Evolutionary conservation across 495 filamentous ascomycete genomes (phyloP).

Genomic region (Xylaria sp.): DNA sequence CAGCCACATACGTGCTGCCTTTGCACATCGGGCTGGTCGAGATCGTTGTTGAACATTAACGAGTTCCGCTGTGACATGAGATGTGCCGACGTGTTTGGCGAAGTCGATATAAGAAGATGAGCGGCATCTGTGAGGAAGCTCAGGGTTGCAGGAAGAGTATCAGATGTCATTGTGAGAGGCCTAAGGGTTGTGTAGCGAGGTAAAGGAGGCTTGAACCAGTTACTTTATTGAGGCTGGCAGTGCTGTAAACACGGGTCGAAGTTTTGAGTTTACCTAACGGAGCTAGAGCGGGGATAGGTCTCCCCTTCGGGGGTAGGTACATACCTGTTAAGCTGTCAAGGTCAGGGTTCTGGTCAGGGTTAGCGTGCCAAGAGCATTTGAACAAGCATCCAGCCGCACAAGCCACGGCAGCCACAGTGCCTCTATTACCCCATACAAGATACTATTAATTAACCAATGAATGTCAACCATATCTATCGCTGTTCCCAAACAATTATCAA

Average conservation of each 20-base stretch:
- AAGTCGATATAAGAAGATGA: slow-evolving; percentile 52
- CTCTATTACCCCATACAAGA: no score
- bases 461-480: no score
- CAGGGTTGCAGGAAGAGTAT: slow-evolving; percentile 41
- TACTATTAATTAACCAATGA: no score
- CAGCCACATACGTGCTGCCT: slow-evolving; percentile 55
- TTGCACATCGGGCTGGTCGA: slow-evolving; percentile 50
- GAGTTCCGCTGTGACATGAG: slow-evolving; percentile 54
- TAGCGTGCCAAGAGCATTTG: not conserved
- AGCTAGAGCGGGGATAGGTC: no score
- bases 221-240: not conserved
- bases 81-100: slow-evolving; percentile 58
- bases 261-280: not conserved
- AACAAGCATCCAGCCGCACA: no score
- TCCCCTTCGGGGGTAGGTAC: no score
- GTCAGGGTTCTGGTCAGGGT: no score
- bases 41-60: slow-evolving; percentile 51
- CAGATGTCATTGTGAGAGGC: slow-evolving; percentile 34
- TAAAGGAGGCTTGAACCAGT: no score
- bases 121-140: slow-evolving; percentile 58
- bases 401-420: no score
- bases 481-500: no score
- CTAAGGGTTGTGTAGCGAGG: no score
- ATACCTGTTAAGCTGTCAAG: no score
- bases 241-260: not conserved